Evolutionary conservation across 176 grass and related monocot species (phyloP).

Genomic region (Triticum timopheevii): DNA sequence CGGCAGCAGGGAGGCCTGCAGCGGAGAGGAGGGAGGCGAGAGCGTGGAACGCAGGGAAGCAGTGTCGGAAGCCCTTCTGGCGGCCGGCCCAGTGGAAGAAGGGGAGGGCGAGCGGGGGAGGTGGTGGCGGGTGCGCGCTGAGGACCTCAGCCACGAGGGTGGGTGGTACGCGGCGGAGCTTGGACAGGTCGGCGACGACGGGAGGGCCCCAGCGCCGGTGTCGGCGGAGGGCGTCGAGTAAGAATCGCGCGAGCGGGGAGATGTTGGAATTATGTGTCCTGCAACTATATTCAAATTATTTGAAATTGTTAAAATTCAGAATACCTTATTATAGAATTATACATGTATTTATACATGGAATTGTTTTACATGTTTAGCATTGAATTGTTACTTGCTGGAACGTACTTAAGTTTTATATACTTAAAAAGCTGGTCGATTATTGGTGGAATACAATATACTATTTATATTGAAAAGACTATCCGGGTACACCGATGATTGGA

Average conservation of each 20-base stretch:
- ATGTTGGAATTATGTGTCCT: neutral
- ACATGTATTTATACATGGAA: too few relatives aligned
- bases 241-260: slow-evolving; percentile 65
- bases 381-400: too few relatives aligned
- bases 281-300: too few relatives aligned
- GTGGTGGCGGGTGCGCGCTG: slow-evolving; percentile 38
- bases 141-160: slow-evolving; percentile 65
- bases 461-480: too few relatives aligned
- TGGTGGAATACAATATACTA: too few relatives aligned
- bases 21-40: slow-evolving; percentile 54
- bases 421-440: too few relatives aligned
- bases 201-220: slow-evolving; percentile 64
- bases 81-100: slow-evolving; percentile 89
- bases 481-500: too few relatives aligned
- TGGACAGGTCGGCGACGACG: slow-evolving; percentile 62
- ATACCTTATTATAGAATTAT: too few relatives aligned
- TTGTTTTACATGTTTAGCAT: too few relatives aligned
- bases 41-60: slow-evolving; percentile 76
- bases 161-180: slow-evolving; percentile 70
- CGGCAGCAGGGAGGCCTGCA: slow-evolving; percentile 45
- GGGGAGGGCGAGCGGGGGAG: slow-evolving; percentile 60
- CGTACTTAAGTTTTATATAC: too few relatives aligned
- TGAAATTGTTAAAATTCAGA: too few relatives aligned
- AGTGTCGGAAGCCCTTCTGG: slow-evolving; percentile 74
- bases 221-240: slow-evolving; percentile 65